A percentile compares a stretch with the other conserved stretches of the same genome.
Evolutionary conservation across 352 stramenopile species (phyloP).

Genomic region (Phytopythium cucurbitacearum): DNA sequence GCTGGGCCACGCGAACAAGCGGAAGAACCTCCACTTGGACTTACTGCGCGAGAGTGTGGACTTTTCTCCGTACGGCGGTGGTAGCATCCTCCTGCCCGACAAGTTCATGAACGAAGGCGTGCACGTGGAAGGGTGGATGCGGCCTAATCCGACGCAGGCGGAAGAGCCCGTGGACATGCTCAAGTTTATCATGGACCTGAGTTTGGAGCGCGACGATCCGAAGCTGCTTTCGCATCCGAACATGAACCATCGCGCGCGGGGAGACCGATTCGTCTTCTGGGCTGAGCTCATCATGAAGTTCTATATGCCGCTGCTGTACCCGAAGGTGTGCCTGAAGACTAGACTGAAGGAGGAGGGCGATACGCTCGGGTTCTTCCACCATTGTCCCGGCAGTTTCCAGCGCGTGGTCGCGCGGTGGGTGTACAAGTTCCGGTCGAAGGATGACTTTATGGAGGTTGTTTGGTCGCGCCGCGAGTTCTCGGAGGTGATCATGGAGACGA

Average conservation of each 20-base stretch:
- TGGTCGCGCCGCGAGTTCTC: conserved; percentile 77
- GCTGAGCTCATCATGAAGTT: conserved; percentile 86
- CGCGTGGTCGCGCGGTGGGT: conserved; percentile 82
- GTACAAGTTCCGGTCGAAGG: conserved; percentile 79
- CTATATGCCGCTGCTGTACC: conserved; percentile 87
- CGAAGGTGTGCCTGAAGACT: conserved; percentile 81
- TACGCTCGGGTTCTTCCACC: conserved; percentile 81
- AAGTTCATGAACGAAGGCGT: conserved; percentile 83
- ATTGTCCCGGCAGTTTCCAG: conserved; percentile 85
- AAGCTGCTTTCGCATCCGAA: conserved; percentile 35
- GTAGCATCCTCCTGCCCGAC: conserved; percentile 73
- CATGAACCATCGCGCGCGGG: conserved; percentile 38
- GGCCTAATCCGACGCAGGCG: conserved; percentile 67
- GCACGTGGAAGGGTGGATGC: conserved; percentile 84
- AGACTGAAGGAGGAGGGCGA: conserved; percentile 84
- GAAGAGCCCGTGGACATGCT: conserved; percentile 88
- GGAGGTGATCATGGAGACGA: conserved; percentile 85
- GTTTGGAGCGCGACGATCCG: conserved; percentile 66
- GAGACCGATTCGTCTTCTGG: conserved; percentile 84
- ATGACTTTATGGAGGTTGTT: conserved; percentile 79
- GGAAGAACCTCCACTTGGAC: conserved; percentile 72
- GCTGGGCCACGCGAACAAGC: conserved; percentile 25
- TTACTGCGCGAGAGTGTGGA: conserved; percentile 79
- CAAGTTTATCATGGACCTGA: conserved; percentile 88
- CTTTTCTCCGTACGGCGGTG: conserved; percentile 81